Evolutionary conservation across 352 stramenopile genomes (phyloP).

Genomic region (Phytophthora pisi): DNA sequence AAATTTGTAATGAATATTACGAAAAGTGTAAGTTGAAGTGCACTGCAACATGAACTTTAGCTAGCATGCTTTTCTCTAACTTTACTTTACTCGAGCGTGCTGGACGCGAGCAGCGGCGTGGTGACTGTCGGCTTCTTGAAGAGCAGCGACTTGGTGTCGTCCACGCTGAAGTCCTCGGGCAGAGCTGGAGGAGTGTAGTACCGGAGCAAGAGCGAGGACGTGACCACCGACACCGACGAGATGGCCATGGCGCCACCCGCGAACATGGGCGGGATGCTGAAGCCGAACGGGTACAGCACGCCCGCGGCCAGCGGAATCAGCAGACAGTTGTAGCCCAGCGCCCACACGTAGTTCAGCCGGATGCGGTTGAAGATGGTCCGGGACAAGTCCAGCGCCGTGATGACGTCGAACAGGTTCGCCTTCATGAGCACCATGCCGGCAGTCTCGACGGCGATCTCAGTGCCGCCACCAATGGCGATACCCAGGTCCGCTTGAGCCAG

Average conservation of each 20-base stretch:
- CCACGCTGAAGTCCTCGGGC: conserved; percentile 57
- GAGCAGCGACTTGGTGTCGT: conserved; percentile 78
- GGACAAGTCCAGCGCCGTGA: conserved; percentile 96
- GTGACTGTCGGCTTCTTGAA: conserved; percentile 84
- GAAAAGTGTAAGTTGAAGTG: conserved; percentile 17
- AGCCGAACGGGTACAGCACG: conserved; percentile 95
- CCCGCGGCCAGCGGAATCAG: conserved; percentile 97
- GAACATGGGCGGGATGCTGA: conserved; percentile 95
- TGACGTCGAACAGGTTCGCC: conserved; percentile 93
- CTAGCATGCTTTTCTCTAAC: neutral
- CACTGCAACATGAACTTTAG: conserved; percentile 11
- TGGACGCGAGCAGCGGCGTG: conserved; percentile 76
- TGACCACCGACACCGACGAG: conserved; percentile 96
- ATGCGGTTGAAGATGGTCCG: conserved; percentile 97
- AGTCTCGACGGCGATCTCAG: conserved; percentile 98
- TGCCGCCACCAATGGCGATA: conserved; percentile 95
- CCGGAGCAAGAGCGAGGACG: conserved; percentile 93
- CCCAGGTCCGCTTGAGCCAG: conserved; percentile 97
- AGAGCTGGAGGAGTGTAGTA: conserved; percentile 89
- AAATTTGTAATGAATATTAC: conserved; percentile 20
- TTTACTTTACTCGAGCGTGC: conserved; percentile 51
- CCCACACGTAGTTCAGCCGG: conserved; percentile 97
- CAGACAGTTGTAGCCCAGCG: conserved; percentile 98
- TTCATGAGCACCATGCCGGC: conserved; percentile 95
- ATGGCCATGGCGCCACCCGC: conserved; percentile 97